Percentiles rank a stretch among this genome's conserved stretches.
Conservation (phyloP, 1,139 yeast species). For the Geotrichum carabidarum region DNA sequence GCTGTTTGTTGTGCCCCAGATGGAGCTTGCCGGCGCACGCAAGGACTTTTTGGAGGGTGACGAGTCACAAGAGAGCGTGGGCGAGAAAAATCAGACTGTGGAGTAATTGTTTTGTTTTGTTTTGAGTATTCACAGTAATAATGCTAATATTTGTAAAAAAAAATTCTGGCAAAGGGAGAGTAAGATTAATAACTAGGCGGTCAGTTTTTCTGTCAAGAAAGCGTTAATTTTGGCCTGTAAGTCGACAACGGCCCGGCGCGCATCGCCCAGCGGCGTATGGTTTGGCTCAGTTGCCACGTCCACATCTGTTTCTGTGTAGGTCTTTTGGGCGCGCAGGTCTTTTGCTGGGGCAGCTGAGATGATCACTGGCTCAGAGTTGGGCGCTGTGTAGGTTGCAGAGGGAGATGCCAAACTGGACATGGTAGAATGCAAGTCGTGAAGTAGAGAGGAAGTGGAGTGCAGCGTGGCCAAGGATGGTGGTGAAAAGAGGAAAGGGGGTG, state of each 20-base stretch:
- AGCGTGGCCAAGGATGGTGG: neutral
- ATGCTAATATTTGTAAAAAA: neutral
- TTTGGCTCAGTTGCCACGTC: slow-evolving; percentile 12
- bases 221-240: slow-evolving; percentile 5
- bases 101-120: neutral
- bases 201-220: neutral
- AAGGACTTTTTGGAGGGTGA: slow-evolving; percentile 1
- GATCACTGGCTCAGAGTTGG: neutral
- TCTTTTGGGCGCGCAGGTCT: neutral
- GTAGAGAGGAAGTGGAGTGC: neutral
- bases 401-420: neutral
- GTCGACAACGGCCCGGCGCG: slow-evolving; percentile 8
- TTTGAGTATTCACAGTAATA: neutral
- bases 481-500: no score
- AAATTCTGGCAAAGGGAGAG: neutral
- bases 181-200: neutral
- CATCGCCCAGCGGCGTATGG: slow-evolving; percentile 9
- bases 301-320: slow-evolving; percentile 4
- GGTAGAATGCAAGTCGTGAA: neutral
- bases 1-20: slow-evolving; percentile 18
- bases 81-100: neutral
- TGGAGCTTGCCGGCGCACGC: slow-evolving; percentile 10
- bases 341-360: neutral
- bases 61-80: neutral
- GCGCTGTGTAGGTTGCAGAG: neutral